Conservation (phyloP, 140 eudicot species). For the Flaveria floridana region DNA sequence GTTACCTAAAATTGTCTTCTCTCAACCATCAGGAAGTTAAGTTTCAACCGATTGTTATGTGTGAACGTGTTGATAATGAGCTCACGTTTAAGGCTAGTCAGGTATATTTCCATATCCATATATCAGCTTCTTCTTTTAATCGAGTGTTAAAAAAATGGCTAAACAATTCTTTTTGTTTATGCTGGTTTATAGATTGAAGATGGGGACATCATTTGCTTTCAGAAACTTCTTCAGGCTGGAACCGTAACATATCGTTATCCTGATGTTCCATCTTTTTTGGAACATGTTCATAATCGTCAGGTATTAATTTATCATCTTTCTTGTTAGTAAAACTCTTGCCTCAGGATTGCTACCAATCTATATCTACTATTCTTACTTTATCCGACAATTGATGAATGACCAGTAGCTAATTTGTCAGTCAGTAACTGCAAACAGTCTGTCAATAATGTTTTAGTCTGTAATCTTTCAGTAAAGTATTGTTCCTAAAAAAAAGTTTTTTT, state of each 20-base stretch:
- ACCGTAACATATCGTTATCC: constrained; percentile 46
- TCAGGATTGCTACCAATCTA: too few relatives aligned
- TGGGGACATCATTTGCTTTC: constrained; percentile 80
- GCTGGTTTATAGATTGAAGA: constrained; percentile 58
- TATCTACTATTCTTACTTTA: too few relatives aligned
- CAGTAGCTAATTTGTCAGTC: too few relatives aligned
- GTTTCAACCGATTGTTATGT: constrained; percentile 59
- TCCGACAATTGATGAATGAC: too few relatives aligned
- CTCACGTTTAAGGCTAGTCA: constrained; percentile 47
- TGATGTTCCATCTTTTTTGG: constrained; percentile 64
- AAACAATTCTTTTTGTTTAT: neutral
- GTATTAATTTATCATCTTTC: neutral
- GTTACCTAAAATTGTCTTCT: too few relatives aligned
- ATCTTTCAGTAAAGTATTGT: too few relatives aligned
- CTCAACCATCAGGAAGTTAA: constrained; percentile 49
- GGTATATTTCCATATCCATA: constrained; percentile 31
- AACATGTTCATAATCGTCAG: constrained; percentile 58
- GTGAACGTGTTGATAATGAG: constrained; percentile 57
- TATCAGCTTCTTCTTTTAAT: neutral
- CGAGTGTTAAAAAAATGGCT: neutral
- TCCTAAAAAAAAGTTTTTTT: too few relatives aligned
- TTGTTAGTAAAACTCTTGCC: too few relatives aligned
- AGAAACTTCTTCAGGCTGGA: constrained; percentile 43
- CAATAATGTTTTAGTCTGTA: too few relatives aligned
- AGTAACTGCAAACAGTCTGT: too few relatives aligned